Conservation (phyloP, 176 grass and related monocot genomes). For the Saccharum officinarum region DNA sequence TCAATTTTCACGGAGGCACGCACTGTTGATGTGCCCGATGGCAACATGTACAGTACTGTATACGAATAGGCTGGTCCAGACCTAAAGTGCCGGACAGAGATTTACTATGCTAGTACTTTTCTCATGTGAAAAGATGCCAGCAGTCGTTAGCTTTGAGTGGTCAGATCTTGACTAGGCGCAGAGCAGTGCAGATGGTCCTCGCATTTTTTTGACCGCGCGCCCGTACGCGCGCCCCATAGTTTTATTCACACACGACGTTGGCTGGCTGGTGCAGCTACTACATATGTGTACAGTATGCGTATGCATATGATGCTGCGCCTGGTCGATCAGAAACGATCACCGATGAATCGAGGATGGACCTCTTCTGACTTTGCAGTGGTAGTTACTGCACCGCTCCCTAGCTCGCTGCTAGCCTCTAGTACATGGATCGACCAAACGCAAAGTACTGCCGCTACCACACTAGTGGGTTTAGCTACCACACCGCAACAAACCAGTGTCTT, state of each 20-base stretch:
- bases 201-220: slow-evolving; percentile 7
- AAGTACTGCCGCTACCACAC: background rate
- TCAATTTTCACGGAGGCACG: background rate
- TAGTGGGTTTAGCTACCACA: background rate
- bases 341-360: background rate
- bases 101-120: slow-evolving; percentile 15
- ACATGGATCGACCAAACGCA: slow-evolving; percentile 15
- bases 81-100: slow-evolving; percentile 19
- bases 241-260: slow-evolving; percentile 25
- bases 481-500: background rate
- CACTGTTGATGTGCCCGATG: background rate
- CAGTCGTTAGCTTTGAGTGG: slow-evolving; percentile 36
- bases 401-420: background rate
- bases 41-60: background rate
- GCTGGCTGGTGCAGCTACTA: background rate
- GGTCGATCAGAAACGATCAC: background rate
- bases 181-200: background rate
- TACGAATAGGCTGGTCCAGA: slow-evolving; percentile 35
- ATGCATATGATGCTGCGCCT: background rate
- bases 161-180: slow-evolving; percentile 61
- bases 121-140: slow-evolving; percentile 58
- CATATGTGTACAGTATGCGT: too few relatives aligned
- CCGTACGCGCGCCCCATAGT: slow-evolving; percentile 6
- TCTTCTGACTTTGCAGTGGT: background rate
- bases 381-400: slow-evolving; percentile 19